Evolutionary conservation across 78 protist genomes (phyloP), one percentile per base, ranked within the genome.

Genomic region (Dictyostelium intermedium): DNA sequence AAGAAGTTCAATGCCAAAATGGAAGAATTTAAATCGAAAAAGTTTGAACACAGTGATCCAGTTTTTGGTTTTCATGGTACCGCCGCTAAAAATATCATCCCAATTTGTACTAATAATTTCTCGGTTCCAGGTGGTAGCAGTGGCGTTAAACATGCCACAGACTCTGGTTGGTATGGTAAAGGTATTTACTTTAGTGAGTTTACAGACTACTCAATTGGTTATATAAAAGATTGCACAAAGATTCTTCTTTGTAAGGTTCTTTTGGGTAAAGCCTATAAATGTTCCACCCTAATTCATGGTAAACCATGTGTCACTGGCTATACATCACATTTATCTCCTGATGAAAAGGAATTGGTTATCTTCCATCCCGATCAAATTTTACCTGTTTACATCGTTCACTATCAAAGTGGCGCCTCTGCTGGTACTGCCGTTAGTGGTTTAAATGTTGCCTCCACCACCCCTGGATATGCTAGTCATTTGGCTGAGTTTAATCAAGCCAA

Each of bases 41-140:
- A 56, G 10, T 89, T 69, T 45, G 53, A 82, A 18, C 82, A 89
- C 14, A 35, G 78, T 27, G 25, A 25, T 6, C 94, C 94, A 8
- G 82, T 89, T 2, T 89, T 89, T 89, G 94, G 87, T 18, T 89
- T 89, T 37, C 94, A 89, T 47, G 94, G 94, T 3, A 89, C 93
- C 8, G 25, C 78, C 1, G 13, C 79, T 18, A 89, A 80, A 20
- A 89, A 89, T 37, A 80, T 89, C 2, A 10, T 80, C 13, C 81
- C 85, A 0, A 89, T 89, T 35, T 89, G 94, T 74, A 47, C 34
- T 10, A 89, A 78, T 39, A 89, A 89, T 47, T 89, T 89, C 37
- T 45, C 74, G 5, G 87, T 89, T 0, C 93, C 93, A 30, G 93
- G 93, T 27, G 81, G 73, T 16, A 79, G 39, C 2, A 80, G 53